A percentile compares a stretch with the other conserved stretches of the same genome.
phyloP scores from a whole-genome alignment of 108 stramenopile species.

The Schizochytrium sp. region DNA sequence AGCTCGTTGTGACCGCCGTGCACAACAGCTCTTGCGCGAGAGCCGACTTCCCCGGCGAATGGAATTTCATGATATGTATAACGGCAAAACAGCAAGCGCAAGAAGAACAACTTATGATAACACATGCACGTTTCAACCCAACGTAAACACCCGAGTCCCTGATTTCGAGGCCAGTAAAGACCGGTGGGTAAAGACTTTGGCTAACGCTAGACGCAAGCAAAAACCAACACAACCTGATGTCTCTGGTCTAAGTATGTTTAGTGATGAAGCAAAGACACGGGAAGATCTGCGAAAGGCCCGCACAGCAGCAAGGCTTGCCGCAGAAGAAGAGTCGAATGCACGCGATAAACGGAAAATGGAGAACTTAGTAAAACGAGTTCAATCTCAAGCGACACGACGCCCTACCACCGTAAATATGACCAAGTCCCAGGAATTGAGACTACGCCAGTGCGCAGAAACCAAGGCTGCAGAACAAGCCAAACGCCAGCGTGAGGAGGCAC shows the following conservation, averaged over 20 bases:
- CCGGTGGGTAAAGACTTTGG: neutral
- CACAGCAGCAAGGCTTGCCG: neutral
- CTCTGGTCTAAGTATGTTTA: neutral
- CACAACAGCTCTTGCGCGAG: constrained; percentile 54
- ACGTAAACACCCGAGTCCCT: constrained; percentile 51
- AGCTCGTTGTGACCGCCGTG: constrained; percentile 24
- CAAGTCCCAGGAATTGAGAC: constrained; percentile 32
- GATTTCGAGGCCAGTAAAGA: constrained; percentile 48
- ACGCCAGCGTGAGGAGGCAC: neutral
- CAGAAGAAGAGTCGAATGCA: neutral
- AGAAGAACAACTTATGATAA: neutral
- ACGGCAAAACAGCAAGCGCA: neutral
- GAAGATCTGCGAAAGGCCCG: constrained; percentile 24
- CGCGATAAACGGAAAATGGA: constrained; percentile 19
- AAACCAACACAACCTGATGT: constrained; percentile 26
- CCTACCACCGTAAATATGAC: constrained; percentile 48
- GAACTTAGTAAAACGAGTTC: neutral
- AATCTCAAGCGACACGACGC: neutral
- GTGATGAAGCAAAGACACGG: neutral
- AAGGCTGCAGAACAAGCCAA: neutral
- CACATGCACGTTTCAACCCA: constrained; percentile 22
- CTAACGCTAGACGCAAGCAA: neutral
- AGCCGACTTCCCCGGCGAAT: neutral
- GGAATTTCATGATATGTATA: neutral
- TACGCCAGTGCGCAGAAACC: constrained; percentile 15